phyloP scores from a whole-genome alignment of 352 stramenopile genomes.

The Phytophthora quininea region DNA sequence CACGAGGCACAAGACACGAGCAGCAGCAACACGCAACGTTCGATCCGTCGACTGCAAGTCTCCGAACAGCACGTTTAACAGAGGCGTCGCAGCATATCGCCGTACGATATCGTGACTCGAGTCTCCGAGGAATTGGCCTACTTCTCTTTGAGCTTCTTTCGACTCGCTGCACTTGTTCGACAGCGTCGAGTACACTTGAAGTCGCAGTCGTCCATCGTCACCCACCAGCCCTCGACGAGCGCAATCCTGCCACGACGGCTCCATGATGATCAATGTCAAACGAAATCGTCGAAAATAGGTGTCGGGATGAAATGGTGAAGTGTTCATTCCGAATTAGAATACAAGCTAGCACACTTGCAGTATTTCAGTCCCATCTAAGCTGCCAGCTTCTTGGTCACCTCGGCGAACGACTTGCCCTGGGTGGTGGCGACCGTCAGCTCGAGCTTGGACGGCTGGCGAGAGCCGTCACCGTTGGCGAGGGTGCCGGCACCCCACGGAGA shows the following conservation, averaged over 20 bases:
- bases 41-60: slow-evolving; percentile 49
- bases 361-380: neutral
- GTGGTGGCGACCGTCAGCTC: slow-evolving; percentile 6
- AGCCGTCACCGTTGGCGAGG: slow-evolving; percentile 1
- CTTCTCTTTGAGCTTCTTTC: slow-evolving; percentile 47
- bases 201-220: slow-evolving; percentile 31
- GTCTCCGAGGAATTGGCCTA: slow-evolving; percentile 49
- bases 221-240: slow-evolving; percentile 27
- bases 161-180: slow-evolving; percentile 38
- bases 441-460: slow-evolving; percentile 4
- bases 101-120: slow-evolving; percentile 4
- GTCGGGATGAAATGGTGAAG: neutral
- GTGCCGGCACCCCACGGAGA: neutral
- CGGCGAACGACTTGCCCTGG: slow-evolving; percentile 7
- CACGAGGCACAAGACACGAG: slow-evolving; percentile 56
- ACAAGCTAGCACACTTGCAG: neutral
- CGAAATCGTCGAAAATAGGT: neutral
- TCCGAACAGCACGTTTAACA: slow-evolving; percentile 27
- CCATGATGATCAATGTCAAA: neutral
- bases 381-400: slow-evolving; percentile 3
- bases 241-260: slow-evolving; percentile 18
- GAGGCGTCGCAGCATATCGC: neutral
- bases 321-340: neutral
- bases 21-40: slow-evolving; percentile 47
- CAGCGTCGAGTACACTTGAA: slow-evolving; percentile 42